Conservation (phyloP, 495 filamentous ascomycete genomes). For the Lophium mytilinum region DNA sequence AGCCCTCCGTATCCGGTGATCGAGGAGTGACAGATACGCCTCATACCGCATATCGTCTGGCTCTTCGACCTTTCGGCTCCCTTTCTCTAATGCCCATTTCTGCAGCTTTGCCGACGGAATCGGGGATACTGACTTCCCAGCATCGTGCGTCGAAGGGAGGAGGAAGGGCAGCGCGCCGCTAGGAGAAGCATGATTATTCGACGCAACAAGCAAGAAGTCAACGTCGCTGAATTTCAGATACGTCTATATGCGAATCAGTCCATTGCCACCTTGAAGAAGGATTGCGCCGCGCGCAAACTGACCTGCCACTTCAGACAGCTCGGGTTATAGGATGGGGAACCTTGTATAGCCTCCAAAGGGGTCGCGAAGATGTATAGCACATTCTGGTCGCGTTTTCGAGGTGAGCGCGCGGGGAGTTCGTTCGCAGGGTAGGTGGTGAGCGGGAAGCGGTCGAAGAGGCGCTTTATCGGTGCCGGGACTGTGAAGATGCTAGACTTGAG, state of each 20-base stretch:
- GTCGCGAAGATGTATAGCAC: constrained; percentile 73
- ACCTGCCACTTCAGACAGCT: constrained; percentile 97
- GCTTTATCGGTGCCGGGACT: constrained; percentile 68
- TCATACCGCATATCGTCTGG: constrained; percentile 55
- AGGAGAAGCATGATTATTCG: constrained; percentile 89
- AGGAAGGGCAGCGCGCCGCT: constrained; percentile 83
- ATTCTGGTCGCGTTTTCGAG: constrained; percentile 40
- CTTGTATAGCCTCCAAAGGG: constrained; percentile 51
- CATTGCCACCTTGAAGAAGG: neutral
- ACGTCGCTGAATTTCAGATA: constrained; percentile 73
- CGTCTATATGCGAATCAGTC: constrained; percentile 44
- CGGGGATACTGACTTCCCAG: constrained; percentile 29
- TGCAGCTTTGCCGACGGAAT: constrained; percentile 61
- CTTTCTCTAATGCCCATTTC: constrained; percentile 52
- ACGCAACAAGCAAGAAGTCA: constrained; percentile 58
- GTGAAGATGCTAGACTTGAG: constrained; percentile 38
- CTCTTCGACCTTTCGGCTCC: constrained; percentile 44
- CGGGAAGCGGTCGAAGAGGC: constrained; percentile 77
- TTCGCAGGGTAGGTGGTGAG: constrained; percentile 69
- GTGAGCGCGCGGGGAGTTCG: constrained; percentile 60
- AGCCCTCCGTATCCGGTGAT: constrained; percentile 71
- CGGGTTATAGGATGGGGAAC: constrained; percentile 79
- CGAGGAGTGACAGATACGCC: constrained; percentile 75
- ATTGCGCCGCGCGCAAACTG: constrained; percentile 25
- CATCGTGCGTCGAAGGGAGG: constrained; percentile 43